Evolutionary conservation across 1,139 yeast species (phyloP).

Genomic region (Kodamaea ohmeri): DNA sequence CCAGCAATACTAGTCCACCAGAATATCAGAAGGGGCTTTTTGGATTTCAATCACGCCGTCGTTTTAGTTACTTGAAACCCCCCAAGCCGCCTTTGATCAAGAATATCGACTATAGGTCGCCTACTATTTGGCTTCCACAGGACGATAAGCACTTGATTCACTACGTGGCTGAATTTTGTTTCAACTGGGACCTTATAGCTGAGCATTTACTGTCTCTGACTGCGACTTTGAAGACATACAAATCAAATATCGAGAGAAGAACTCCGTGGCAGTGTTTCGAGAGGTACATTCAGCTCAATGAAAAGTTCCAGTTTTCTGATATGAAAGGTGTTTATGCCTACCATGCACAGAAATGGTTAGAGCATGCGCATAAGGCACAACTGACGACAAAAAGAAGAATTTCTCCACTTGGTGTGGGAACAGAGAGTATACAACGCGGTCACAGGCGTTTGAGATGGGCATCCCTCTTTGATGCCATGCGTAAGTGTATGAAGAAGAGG

Average conservation of each 20-base stretch:
- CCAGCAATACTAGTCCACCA: constrained; percentile 26
- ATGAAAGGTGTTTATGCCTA: constrained; percentile 85
- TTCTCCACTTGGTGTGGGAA: constrained; percentile 87
- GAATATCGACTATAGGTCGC: constrained; percentile 77
- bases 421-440: constrained; percentile 89
- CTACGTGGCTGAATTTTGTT: constrained; percentile 81
- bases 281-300: constrained; percentile 88
- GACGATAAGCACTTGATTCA: constrained; percentile 81
- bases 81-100: constrained; percentile 86
- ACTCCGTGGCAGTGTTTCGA: constrained; percentile 99
- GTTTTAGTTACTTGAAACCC: constrained; percentile 65
- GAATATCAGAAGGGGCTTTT: constrained; percentile 57
- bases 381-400: constrained; percentile 83
- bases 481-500: constrained; percentile 85
- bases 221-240: constrained; percentile 58
- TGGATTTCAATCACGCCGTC: constrained; percentile 57
- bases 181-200: constrained; percentile 91
- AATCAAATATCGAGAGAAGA: constrained; percentile 86
- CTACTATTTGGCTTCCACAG: constrained; percentile 93
- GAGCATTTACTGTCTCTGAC: constrained; percentile 67
- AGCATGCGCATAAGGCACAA: constrained; percentile 85
- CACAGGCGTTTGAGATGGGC: constrained; percentile 91
- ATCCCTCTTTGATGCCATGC: constrained; percentile 92
- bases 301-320: constrained; percentile 78
- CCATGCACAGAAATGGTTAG: constrained; percentile 88